These are phyloP conservation scores for Lachnellula arida DNA, from an alignment of 2,329 filamentous ascomycete genomes.

Conservation along the genomic window DNA sequence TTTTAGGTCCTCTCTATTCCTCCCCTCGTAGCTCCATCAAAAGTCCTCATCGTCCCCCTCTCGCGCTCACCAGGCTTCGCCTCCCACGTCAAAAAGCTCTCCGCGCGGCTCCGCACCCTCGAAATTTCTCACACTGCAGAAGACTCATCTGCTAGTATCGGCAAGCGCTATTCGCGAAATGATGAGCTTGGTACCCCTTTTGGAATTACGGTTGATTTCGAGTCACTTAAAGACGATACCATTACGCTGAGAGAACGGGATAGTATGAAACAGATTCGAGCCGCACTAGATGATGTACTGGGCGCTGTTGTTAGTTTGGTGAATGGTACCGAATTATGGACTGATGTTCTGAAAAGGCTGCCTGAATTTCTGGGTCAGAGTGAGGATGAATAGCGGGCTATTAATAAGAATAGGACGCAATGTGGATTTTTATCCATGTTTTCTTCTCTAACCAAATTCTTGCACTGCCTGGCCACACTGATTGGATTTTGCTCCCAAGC, in stretches of 20 bases:
- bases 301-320: slow-evolving; percentile 56
- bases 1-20: slow-evolving; percentile 66
- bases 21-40: slow-evolving; percentile 78
- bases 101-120: slow-evolving; percentile 67
- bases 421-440: too few relatives aligned
- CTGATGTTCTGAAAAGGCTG: slow-evolving; percentile 68
- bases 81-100: slow-evolving; percentile 67
- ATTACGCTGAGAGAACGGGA: slow-evolving; percentile 89
- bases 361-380: slow-evolving; percentile 82
- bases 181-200: slow-evolving; percentile 94
- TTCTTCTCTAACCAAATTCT: too few relatives aligned
- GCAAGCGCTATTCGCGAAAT: slow-evolving; percentile 90
- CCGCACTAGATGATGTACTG: slow-evolving; percentile 73
- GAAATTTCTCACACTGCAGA: slow-evolving; percentile 83
- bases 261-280: slow-evolving; percentile 84
- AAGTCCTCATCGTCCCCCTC: slow-evolving; percentile 87
- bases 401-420: too few relatives aligned
- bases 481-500: too few relatives aligned
- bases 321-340: slow-evolving; percentile 51
- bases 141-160: slow-evolving; percentile 85
- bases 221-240: slow-evolving; percentile 81
- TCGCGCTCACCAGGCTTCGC: slow-evolving; percentile 77
- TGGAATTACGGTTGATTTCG: slow-evolving; percentile 92
- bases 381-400: slow-evolving; percentile 18
- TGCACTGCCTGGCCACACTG: too few relatives aligned